These are phyloP conservation scores for Zasmidium citrigriseum DNA, from an alignment of 2,329 filamentous ascomycete genomes.

Conservation along the genomic window DNA sequence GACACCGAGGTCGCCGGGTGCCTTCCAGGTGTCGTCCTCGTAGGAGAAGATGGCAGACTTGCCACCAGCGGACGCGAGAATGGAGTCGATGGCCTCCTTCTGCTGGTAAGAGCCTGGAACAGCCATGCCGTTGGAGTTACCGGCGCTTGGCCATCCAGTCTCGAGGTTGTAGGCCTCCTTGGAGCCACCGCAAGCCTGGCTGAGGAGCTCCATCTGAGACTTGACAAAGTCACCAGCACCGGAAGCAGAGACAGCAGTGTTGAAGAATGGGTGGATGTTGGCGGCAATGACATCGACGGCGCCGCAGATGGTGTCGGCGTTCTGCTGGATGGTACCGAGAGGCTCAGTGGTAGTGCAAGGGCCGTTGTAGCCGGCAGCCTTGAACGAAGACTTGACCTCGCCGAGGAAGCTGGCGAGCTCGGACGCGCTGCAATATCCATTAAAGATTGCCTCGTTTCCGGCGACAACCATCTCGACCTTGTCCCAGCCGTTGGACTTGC, in stretches of 20 bases:
- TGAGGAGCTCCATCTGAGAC: slow-evolving; percentile 70
- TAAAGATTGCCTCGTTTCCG: slow-evolving; percentile 88
- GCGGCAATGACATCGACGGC: slow-evolving; percentile 76
- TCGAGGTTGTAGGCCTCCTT: slow-evolving; percentile 81
- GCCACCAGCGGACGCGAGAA: slow-evolving; percentile 65
- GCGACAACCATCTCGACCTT: slow-evolving; percentile 78
- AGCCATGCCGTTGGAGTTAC: slow-evolving; percentile 70
- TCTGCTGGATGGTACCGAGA: slow-evolving; percentile 70
- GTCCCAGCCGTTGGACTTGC: slow-evolving; percentile 66
- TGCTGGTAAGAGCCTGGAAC: slow-evolving; percentile 69
- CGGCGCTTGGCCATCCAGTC: slow-evolving; percentile 81
- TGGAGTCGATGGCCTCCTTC: slow-evolving; percentile 68
- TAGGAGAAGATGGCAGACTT: slow-evolving; percentile 80
- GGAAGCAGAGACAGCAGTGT: slow-evolving; percentile 62
- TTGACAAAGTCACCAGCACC: slow-evolving; percentile 76
- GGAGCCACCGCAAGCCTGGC: slow-evolving; percentile 64
- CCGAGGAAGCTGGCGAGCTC: slow-evolving; percentile 72
- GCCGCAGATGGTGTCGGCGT: slow-evolving; percentile 65
- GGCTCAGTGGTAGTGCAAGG: slow-evolving; percentile 85
- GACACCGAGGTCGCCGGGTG: slow-evolving; percentile 65
- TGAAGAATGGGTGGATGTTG: slow-evolving; percentile 97
- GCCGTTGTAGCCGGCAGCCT: slow-evolving; percentile 61
- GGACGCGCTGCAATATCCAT: slow-evolving; percentile 63
- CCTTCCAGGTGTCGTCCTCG: slow-evolving; percentile 81
- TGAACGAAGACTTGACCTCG: slow-evolving; percentile 65